Evolutionary conservation across 768 basidiomycete species (phyloP), one percentile per base, ranked within the genome.

Genomic region (Boletus rubescentipes): DNA sequence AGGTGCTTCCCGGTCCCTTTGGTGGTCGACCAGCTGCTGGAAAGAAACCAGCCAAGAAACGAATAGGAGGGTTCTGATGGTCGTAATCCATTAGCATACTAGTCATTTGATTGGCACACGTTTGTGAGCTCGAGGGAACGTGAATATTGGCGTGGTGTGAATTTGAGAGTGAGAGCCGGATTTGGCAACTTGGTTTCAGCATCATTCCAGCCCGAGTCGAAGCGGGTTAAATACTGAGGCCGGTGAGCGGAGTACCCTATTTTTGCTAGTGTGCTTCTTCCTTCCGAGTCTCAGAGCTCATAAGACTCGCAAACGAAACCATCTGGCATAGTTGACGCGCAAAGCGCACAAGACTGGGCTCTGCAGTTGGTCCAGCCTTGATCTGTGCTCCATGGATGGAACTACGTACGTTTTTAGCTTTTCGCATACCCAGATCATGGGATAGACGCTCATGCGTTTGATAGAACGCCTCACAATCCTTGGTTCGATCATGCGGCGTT

Each of bases 321-420:
- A 39, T 54, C 47, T 52, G 48, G 37, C 46, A 31, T 55, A 53
- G 53, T 55, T 35, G 67, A 80, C 83, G 84, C 83, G 85, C 84
- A 72, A 55, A 67, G 67, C 67, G 82, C 83, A 84, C 85, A 84
- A 80, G 80, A 81, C 83, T 84, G 86, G 85, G 82, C 81, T 79
- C 46, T 73, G 74, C 75, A 78, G 76, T 78, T 79, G 76, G 83
- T 81, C 77, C 77, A 73, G 77, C 55, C 51, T 51, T 75, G 75
- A 79, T 74, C 43, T 42, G 51, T 72, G 77, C 81, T 81, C 79
- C 81, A 89, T 90, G 88, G 86, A 87, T 87, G 86, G 83, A 80
- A 82, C 80, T 76, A 81, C 80, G 86, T 80, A 67, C 32, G 56
- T 46, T 21, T 37, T 51, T 44, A 26, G 34, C 55, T 34, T 32